These are phyloP conservation scores for Yarrowia galli DNA, from an alignment of 1,139 yeast species.

Conservation along the genomic window DNA sequence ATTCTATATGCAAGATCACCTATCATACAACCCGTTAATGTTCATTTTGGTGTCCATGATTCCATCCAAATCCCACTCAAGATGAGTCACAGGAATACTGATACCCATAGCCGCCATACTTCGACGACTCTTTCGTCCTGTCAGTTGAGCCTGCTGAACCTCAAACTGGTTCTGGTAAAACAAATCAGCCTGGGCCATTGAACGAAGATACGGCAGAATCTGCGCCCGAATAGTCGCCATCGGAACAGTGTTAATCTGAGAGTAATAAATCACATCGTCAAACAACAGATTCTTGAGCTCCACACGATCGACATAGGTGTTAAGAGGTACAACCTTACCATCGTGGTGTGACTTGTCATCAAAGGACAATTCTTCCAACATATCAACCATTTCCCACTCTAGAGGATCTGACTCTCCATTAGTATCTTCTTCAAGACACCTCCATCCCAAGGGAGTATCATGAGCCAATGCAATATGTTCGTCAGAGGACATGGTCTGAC, in stretches of 20 bases:
- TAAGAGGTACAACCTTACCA: background rate
- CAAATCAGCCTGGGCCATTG: conserved; percentile 44
- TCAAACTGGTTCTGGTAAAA: conserved; percentile 34
- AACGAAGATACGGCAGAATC: conserved; percentile 47
- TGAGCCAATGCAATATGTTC: conserved; percentile 38
- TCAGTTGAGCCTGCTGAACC: background rate
- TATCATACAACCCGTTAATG: conserved; percentile 7
- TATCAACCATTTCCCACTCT: conserved; percentile 4
- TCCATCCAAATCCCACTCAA: conserved; percentile 20
- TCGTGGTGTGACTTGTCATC: background rate
- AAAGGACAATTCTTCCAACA: background rate
- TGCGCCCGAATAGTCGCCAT: conserved; percentile 41
- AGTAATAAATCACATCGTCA: conserved; percentile 43
- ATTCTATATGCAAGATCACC: background rate
- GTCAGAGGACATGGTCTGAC: conserved; percentile 1
- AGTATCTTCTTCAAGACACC: background rate
- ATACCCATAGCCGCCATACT: conserved; percentile 32
- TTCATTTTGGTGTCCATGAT: conserved; percentile 18
- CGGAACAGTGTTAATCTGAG: conserved; percentile 41
- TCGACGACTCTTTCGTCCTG: conserved; percentile 5
- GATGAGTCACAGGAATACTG: conserved; percentile 25
- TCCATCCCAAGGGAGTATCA: conserved; percentile 20
- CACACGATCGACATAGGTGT: background rate
- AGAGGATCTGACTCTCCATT: background rate
- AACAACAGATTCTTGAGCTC: conserved; percentile 35